A percentile compares a stretch with the other conserved stretches of the same genome.
Conservation (phyloP, 306 rosid genomes). For the Lupinus albus region DNA sequence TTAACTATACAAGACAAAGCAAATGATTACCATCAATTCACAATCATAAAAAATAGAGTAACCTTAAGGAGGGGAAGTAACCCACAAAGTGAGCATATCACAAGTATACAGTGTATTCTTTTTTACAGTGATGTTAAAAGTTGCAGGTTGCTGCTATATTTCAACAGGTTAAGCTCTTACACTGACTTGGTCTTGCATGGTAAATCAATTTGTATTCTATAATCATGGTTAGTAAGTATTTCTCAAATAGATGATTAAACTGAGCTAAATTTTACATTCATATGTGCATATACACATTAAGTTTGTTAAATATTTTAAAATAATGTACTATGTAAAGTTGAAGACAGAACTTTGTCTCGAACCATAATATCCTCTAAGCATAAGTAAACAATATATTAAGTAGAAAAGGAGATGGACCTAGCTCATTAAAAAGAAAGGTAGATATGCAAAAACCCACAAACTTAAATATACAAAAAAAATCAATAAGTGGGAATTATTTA, state of each 20-base stretch:
- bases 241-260: not conserved
- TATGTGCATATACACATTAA: not conserved
- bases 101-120: not conserved
- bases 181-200: not conserved
- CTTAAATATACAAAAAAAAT: slow-evolving; percentile 25
- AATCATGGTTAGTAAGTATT: not conserved
- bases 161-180: not conserved
- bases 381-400: slow-evolving; percentile 8
- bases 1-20: slow-evolving; percentile 1
- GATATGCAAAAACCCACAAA: slow-evolving; percentile 5
- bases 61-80: not conserved
- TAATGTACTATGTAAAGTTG: not conserved
- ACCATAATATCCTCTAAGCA: slow-evolving; percentile 20
- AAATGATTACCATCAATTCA: slow-evolving; percentile 24
- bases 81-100: not conserved
- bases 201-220: not conserved
- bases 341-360: slow-evolving; percentile 20
- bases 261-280: not conserved
- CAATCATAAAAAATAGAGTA: slow-evolving; percentile 11
- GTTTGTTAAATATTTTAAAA: slow-evolving; percentile 24
- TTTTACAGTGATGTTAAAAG: slow-evolving; percentile 2
- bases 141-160: slow-evolving; percentile 14
- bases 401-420: slow-evolving; percentile 12
- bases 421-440: slow-evolving; percentile 18
- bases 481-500: slow-evolving; percentile 25